phyloP scores from a whole-genome alignment of 768 basidiomycete species.

The Phylloporus arenicola region DNA sequence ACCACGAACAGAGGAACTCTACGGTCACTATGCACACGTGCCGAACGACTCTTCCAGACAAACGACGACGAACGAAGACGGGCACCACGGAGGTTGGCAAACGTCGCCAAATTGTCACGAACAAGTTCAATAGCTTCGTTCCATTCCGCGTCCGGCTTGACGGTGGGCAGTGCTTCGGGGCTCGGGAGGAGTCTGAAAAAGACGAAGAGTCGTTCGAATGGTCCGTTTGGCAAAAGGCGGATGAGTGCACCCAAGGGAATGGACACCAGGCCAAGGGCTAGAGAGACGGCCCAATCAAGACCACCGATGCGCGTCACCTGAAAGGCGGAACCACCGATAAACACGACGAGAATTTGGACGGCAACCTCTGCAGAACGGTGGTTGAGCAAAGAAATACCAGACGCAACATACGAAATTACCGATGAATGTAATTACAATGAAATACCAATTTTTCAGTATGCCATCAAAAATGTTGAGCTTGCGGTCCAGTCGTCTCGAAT shows the following conservation, averaged over 20 bases:
- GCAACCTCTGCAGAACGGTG: slow-evolving; percentile 59
- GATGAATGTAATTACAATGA: slow-evolving; percentile 76
- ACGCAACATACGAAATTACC: slow-evolving; percentile 44
- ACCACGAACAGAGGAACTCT: slow-evolving; percentile 44
- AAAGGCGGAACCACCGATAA: slow-evolving; percentile 89
- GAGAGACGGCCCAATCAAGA: slow-evolving; percentile 89
- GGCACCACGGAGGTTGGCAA: slow-evolving; percentile 82
- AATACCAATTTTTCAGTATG: slow-evolving; percentile 73
- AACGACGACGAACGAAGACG: slow-evolving; percentile 81
- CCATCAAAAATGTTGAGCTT: slow-evolving; percentile 88
- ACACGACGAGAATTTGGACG: slow-evolving; percentile 83
- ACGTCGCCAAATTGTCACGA: slow-evolving; percentile 81
- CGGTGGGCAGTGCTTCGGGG: slow-evolving; percentile 57
- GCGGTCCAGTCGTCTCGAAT: slow-evolving; percentile 81
- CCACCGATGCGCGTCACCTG: slow-evolving; percentile 75
- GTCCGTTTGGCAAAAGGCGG: slow-evolving; percentile 74
- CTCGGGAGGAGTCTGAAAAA: slow-evolving; percentile 55
- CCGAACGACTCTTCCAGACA: slow-evolving; percentile 71
- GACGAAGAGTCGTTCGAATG: slow-evolving; percentile 63
- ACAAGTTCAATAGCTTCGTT: slow-evolving; percentile 76
- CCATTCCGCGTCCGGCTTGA: slow-evolving; percentile 60
- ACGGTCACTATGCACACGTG: slow-evolving; percentile 47
- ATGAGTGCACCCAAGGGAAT: slow-evolving; percentile 83
- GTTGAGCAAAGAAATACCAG: slow-evolving; percentile 4
- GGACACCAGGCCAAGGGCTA: slow-evolving; percentile 81